phyloP scores from a whole-genome alignment of 2,329 filamentous ascomycete genomes.

The Alternaria infectoria region DNA sequence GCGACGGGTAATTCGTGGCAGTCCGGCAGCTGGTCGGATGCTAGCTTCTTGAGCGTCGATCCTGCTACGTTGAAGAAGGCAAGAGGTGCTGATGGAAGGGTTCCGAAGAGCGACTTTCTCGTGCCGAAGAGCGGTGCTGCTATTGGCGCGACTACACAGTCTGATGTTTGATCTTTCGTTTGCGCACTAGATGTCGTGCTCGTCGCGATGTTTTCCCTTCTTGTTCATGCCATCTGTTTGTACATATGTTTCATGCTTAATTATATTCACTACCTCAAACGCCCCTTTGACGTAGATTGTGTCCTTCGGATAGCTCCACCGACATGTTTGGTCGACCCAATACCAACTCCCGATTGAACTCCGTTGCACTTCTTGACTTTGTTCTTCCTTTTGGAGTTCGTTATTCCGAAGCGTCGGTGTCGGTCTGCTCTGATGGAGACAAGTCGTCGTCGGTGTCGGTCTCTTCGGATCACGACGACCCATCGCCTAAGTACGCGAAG shows the following conservation, averaged over 20 bases:
- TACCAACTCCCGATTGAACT: background rate
- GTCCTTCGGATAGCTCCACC: background rate
- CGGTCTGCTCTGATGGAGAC: too few species aligned
- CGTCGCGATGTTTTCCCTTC: background rate
- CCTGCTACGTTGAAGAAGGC: slow-evolving; percentile 44
- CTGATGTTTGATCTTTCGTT: slow-evolving; percentile 4
- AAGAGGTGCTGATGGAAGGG: slow-evolving; percentile 47
- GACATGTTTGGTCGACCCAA: background rate
- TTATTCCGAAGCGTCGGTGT: background rate
- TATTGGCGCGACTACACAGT: slow-evolving; percentile 50
- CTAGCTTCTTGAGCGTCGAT: slow-evolving; percentile 49
- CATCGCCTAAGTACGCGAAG: background rate
- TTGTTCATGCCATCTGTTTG: background rate
- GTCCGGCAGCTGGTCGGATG: slow-evolving; percentile 47
- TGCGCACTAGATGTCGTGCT: background rate
- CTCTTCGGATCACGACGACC: background rate
- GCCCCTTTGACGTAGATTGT: background rate
- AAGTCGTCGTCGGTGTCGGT: too few species aligned
- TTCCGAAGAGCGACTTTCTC: slow-evolving; percentile 53
- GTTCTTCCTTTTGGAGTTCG: too few species aligned
- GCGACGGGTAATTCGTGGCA: slow-evolving; percentile 55
- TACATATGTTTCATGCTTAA: background rate
- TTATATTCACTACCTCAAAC: background rate
- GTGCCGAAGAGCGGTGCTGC: slow-evolving; percentile 46
- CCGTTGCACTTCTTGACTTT: background rate